Percentiles rank a stretch among this genome's conserved stretches.
These are phyloP conservation scores for Circinella minor DNA, from an alignment of 371 early-diverging fungal species.

Conservation along the genomic window DNA sequence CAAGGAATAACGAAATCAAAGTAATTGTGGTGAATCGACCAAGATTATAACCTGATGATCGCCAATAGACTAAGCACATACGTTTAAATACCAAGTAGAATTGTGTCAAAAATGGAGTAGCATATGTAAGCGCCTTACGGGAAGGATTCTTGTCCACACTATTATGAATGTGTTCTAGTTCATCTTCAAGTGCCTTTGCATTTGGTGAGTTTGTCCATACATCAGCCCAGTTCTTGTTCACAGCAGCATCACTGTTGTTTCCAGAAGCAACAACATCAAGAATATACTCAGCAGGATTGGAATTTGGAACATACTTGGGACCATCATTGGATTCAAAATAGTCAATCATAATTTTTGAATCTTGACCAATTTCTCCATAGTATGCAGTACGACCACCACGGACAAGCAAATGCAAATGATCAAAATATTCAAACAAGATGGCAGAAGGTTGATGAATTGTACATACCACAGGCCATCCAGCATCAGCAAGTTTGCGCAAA, in stretches of 20 bases:
- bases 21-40: slow-evolving; percentile 48
- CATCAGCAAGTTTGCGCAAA: slow-evolving; percentile 62
- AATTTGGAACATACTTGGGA: slow-evolving; percentile 46
- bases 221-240: slow-evolving; percentile 51
- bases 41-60: slow-evolving; percentile 61
- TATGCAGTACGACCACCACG: slow-evolving; percentile 63
- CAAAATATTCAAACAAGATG: slow-evolving; percentile 65
- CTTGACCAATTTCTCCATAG: slow-evolving; percentile 63
- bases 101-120: slow-evolving; percentile 40
- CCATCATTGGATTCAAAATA: slow-evolving; percentile 66
- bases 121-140: slow-evolving; percentile 27
- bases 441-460: slow-evolving; percentile 73
- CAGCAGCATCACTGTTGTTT: slow-evolving; percentile 32
- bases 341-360: slow-evolving; percentile 50
- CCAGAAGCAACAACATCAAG: slow-evolving; percentile 51
- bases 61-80: slow-evolving; percentile 59
- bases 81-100: slow-evolving; percentile 46
- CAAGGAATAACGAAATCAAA: slow-evolving; percentile 47
- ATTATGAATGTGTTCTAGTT: slow-evolving; percentile 29
- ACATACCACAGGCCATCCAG: slow-evolving; percentile 62
- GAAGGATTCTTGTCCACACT: slow-evolving; percentile 22
- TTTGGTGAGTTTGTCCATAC: slow-evolving; percentile 49
- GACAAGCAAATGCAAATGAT: slow-evolving; percentile 64
- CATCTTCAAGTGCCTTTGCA: slow-evolving; percentile 28
- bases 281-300: slow-evolving; percentile 72